Evolutionary conservation across 345 rosid genomes (phyloP).

Genomic region (rapeseed (Brassica napus)): DNA sequence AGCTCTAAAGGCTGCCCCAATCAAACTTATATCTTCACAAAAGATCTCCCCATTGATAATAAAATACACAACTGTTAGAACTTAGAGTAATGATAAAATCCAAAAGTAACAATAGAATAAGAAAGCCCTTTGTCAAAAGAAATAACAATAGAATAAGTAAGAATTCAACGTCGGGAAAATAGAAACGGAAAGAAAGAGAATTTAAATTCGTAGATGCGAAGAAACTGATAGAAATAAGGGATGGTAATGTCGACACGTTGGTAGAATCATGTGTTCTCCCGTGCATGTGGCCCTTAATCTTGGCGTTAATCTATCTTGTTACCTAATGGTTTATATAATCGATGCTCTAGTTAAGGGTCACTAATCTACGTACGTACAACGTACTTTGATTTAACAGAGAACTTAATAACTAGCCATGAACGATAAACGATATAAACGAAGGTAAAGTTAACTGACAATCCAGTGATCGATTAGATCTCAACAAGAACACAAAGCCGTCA

Average conservation of each 20-base stretch:
- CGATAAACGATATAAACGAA: background rate
- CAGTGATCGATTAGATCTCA: background rate
- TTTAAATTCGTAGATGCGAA: slow-evolving; percentile 34
- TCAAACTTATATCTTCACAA: background rate
- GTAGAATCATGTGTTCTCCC: slow-evolving; percentile 28
- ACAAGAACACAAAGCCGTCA: no score
- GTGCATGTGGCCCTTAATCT: slow-evolving; percentile 40
- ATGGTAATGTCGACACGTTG: slow-evolving; percentile 30
- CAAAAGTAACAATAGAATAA: background rate
- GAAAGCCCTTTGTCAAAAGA: no score
- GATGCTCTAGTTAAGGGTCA: slow-evolving; percentile 22
- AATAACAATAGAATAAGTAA: background rate
- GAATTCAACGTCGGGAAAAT: slow-evolving; percentile 7
- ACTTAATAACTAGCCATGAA: background rate
- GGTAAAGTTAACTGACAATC: background rate
- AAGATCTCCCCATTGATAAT: background rate
- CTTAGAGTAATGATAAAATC: background rate
- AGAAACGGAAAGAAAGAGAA: background rate
- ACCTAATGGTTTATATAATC: slow-evolving; percentile 18
- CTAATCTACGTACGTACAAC: background rate
- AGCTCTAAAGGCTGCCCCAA: background rate
- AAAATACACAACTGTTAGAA: background rate
- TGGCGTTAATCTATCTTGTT: slow-evolving; percentile 36
- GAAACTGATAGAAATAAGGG: slow-evolving; percentile 27
- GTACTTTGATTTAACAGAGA: background rate